Percentiles rank a stretch among this genome's conserved stretches.
Conservation (phyloP, 2,329 filamentous ascomycete species). For the Verruconis gallopava region DNA sequence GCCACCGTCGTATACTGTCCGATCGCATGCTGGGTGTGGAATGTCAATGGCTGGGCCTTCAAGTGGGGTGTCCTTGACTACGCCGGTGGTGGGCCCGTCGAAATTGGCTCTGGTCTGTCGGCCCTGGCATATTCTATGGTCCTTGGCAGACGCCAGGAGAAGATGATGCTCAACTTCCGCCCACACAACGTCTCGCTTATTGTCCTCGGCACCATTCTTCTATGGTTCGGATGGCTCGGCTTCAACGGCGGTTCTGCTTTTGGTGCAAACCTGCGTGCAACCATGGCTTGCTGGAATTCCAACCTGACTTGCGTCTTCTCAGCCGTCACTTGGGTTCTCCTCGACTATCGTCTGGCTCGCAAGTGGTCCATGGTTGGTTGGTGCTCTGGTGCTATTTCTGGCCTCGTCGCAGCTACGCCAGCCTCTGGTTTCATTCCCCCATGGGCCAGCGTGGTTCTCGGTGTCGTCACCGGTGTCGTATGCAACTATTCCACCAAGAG, state of each 20-base stretch:
- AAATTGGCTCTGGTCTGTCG: conserved; percentile 87
- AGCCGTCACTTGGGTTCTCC: conserved; percentile 83
- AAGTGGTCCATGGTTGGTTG: conserved; percentile 94
- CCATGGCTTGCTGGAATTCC: conserved; percentile 97
- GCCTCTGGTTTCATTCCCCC: conserved; percentile 66
- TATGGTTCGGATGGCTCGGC: conserved; percentile 98
- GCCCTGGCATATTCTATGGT: conserved; percentile 93
- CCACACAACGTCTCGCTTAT: conserved; percentile 98
- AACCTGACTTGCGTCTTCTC: conserved; percentile 88
- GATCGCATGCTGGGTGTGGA: conserved; percentile 94
- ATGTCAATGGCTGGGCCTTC: conserved; percentile 83
- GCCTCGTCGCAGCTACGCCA: conserved; percentile 77
- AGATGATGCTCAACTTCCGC: conserved; percentile 99
- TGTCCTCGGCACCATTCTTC: conserved; percentile 83
- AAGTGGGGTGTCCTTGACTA: conserved; percentile 90
- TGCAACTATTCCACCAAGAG: conserved; percentile 84
- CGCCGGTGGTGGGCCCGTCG: conserved; percentile 90
- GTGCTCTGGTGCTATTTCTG: conserved; percentile 80
- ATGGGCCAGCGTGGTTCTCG: conserved; percentile 49
- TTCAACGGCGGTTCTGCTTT: conserved; percentile 97
- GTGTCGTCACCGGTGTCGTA: conserved; percentile 49
- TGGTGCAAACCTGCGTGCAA: conserved; percentile 83
- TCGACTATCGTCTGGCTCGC: conserved; percentile 85
- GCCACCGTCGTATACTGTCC: conserved; percentile 96
- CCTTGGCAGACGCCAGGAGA: conserved; percentile 89